These are phyloP conservation scores for Suhomyces terraborum DNA, from an alignment of 1,139 yeast genomes.

Conservation along the genomic window DNA sequence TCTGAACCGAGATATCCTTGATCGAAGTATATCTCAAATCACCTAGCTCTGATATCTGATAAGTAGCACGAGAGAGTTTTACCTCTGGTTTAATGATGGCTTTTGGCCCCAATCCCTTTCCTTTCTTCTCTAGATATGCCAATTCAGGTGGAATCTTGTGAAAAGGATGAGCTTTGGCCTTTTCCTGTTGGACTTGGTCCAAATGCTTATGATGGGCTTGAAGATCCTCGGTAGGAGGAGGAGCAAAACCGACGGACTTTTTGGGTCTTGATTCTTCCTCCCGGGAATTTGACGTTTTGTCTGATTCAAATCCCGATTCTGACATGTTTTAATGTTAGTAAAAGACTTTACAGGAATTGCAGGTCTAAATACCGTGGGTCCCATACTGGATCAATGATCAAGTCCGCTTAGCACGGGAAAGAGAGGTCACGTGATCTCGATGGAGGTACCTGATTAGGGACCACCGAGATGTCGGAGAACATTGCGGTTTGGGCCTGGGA, in stretches of 20 bases:
- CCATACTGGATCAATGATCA: background rate
- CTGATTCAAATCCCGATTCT: background rate
- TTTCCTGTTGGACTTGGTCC: conserved; percentile 29
- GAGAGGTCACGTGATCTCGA: conserved; percentile 1
- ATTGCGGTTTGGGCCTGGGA: too few relatives aligned
- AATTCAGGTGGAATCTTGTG: conserved; percentile 49
- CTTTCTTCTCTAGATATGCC: conserved; percentile 37
- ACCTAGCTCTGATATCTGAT: conserved; percentile 22
- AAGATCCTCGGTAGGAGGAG: conserved; percentile 41
- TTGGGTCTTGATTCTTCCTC: conserved; percentile 15
- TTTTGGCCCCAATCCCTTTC: conserved; percentile 30
- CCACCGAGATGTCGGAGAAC: background rate
- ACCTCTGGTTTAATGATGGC: conserved; percentile 12
- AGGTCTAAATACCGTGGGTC: background rate
- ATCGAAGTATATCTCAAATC: conserved; percentile 39
- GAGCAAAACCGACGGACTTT: conserved; percentile 47
- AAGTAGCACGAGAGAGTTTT: conserved; percentile 4
- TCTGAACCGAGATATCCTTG: conserved; percentile 45
- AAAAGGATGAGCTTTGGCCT: conserved; percentile 36
- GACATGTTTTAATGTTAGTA: background rate
- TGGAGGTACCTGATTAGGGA: background rate
- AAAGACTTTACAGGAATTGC: background rate
- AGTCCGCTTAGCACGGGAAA: conserved; percentile 7
- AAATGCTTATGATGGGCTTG: conserved; percentile 36
- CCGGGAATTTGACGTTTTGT: background rate